These are phyloP conservation scores for Phytophthora cactorum DNA, from an alignment of 352 stramenopile genomes.

Conservation along the genomic window DNA sequence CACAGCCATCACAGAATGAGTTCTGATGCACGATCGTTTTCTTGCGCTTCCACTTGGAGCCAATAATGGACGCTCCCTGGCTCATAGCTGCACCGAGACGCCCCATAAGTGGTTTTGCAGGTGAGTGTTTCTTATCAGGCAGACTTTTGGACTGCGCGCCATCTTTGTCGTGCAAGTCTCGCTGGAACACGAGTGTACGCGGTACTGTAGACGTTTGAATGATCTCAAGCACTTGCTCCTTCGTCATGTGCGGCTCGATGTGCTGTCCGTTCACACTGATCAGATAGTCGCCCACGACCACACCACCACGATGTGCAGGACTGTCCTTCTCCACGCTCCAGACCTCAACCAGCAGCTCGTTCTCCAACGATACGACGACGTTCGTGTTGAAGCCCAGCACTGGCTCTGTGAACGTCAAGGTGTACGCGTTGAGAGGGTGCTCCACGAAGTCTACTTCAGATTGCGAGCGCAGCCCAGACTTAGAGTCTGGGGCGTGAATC, in stretches of 20 bases:
- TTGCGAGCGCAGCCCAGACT: conserved; percentile 38
- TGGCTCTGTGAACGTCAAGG: conserved; percentile 66
- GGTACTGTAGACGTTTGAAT: conserved; percentile 54
- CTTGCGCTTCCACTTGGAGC: conserved; percentile 69
- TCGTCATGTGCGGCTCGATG: conserved; percentile 69
- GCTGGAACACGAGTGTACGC: conserved; percentile 67
- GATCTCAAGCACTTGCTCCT: conserved; percentile 67
- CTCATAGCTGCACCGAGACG: conserved; percentile 71
- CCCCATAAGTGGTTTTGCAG: conserved; percentile 46
- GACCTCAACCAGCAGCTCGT: conserved; percentile 64
- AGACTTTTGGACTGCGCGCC: conserved; percentile 40
- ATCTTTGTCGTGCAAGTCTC: conserved; percentile 45
- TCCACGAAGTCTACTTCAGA: conserved; percentile 41
- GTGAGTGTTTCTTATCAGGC: conserved; percentile 47
- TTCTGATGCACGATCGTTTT: conserved; percentile 69
- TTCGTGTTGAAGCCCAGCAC: conserved; percentile 65
- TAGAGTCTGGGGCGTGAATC: conserved; percentile 17
- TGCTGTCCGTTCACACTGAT: conserved; percentile 66
- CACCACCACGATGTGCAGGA: conserved; percentile 56
- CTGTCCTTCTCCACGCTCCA: conserved; percentile 60
- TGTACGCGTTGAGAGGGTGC: conserved; percentile 53
- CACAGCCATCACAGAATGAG: conserved; percentile 77
- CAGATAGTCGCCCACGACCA: conserved; percentile 63
- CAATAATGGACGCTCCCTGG: conserved; percentile 66
- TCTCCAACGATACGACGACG: conserved; percentile 53